A percentile compares a stretch with the other conserved stretches of the same genome.
Evolutionary conservation across 495 filamentous ascomycete genomes (phyloP).

Genomic region (Aspergillus campestris): DNA sequence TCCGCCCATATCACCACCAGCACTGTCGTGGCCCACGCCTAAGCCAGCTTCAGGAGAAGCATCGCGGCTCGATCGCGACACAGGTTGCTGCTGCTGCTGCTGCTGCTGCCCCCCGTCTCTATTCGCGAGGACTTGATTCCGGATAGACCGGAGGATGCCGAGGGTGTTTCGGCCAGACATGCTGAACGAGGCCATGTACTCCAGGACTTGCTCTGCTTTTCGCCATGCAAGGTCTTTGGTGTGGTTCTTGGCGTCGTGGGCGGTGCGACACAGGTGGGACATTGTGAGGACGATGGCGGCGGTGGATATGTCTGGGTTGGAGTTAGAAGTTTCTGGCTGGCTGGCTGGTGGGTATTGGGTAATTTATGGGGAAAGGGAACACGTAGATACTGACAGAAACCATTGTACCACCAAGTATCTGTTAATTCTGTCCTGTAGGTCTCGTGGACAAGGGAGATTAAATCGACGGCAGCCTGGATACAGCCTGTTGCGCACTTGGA

Average conservation of each 20-base stretch:
- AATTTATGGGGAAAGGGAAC: neutral
- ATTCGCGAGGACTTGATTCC: slow-evolving; percentile 13
- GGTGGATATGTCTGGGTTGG: slow-evolving; percentile 30
- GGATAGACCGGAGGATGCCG: slow-evolving; percentile 22
- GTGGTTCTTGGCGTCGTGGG: slow-evolving; percentile 14
- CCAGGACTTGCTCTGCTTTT: slow-evolving; percentile 21
- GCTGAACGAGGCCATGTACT: slow-evolving; percentile 22
- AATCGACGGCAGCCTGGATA: slow-evolving; percentile 29
- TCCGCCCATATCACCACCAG: too few species aligned
- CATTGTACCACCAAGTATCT: slow-evolving; percentile 42
- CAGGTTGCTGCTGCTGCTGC: slow-evolving; percentile 2
- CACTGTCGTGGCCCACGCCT: too few species aligned
- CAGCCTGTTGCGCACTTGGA: slow-evolving; percentile 32
- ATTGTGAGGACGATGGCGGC: slow-evolving; percentile 35
- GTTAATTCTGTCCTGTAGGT: slow-evolving; percentile 31
- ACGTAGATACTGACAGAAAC: slow-evolving; percentile 27
- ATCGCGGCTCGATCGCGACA: too few species aligned
- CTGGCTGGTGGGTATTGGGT: too few species aligned
- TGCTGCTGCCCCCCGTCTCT: too few species aligned
- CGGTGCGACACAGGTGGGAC: slow-evolving; percentile 21
- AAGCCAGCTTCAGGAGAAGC: too few species aligned
- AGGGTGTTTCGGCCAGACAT: slow-evolving; percentile 24
- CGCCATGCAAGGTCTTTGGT: slow-evolving; percentile 20
- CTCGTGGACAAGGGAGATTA: slow-evolving; percentile 28
- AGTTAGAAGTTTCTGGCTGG: neutral